Evolutionary conservation across 2,329 filamentous ascomycete genomes (phyloP).

Genomic region (Exserohilum rostratum): DNA sequence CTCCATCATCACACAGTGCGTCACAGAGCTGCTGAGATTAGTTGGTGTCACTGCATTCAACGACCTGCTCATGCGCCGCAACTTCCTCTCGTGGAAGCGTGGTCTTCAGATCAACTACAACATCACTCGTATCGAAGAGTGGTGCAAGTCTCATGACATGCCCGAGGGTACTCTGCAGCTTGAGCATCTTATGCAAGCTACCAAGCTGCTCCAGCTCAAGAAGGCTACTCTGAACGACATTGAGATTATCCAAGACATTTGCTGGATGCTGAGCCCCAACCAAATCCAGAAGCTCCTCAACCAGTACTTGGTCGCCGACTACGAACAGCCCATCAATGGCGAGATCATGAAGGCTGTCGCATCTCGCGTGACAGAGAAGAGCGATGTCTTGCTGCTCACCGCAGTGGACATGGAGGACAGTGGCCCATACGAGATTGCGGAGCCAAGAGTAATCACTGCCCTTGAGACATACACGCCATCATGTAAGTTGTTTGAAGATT

Average conservation of each 20-base stretch:
- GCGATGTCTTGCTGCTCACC: slow-evolving; percentile 88
- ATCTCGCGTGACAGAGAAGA: slow-evolving; percentile 96
- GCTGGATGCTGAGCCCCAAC: slow-evolving; percentile 99
- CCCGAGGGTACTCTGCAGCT: slow-evolving; percentile 96
- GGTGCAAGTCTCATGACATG: slow-evolving; percentile 99
- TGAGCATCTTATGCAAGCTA: slow-evolving; percentile 99
- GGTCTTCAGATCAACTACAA: slow-evolving; percentile 99
- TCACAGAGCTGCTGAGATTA: slow-evolving; percentile 89
- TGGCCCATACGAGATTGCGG: slow-evolving; percentile 96
- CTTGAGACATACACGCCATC: slow-evolving; percentile 98
- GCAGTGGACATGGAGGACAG: slow-evolving; percentile 99
- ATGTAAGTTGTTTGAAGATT: slow-evolving; percentile 65
- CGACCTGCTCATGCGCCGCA: slow-evolving; percentile 94
- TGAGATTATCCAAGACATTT: slow-evolving; percentile 99
- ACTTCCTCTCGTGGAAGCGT: slow-evolving; percentile 99
- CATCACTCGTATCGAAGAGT: slow-evolving; percentile 98
- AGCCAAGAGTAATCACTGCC: slow-evolving; percentile 93
- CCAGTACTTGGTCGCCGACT: slow-evolving; percentile 97
- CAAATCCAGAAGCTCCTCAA: slow-evolving; percentile 99
- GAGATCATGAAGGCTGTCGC: slow-evolving; percentile 99
- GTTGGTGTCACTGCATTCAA: slow-evolving; percentile 99
- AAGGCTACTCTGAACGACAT: slow-evolving; percentile 99
- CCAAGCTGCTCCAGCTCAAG: slow-evolving; percentile 96
- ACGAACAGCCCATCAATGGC: slow-evolving; percentile 98
- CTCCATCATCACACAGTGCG: slow-evolving; percentile 91